Evolutionary conservation across 75 land plant genomes (phyloP).

Genomic region (Cunninghamia lanceolata): DNA sequence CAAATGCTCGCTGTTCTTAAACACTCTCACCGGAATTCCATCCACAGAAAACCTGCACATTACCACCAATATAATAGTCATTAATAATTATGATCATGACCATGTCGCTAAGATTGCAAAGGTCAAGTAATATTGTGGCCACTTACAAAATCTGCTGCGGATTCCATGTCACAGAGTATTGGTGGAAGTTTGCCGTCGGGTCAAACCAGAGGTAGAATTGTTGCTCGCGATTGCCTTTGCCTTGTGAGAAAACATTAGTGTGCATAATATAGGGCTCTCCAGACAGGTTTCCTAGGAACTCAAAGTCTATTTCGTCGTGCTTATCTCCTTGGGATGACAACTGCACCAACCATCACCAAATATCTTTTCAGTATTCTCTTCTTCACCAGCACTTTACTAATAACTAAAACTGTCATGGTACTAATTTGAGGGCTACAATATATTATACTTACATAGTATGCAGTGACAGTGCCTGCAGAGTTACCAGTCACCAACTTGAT

Average conservation of each 20-base stretch:
- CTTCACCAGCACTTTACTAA: not conserved
- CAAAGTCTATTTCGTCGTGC: slow-evolving; percentile 35
- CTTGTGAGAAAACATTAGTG: slow-evolving; percentile 24
- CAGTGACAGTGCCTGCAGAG: slow-evolving; percentile 67
- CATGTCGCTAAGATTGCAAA: not conserved
- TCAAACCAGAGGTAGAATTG: slow-evolving; percentile 4
- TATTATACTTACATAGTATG: slow-evolving; percentile 36
- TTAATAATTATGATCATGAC: not conserved
- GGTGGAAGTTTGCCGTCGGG: not conserved
- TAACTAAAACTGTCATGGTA: no score
- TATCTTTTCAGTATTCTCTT: no score
- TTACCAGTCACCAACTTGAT: slow-evolving; percentile 59
- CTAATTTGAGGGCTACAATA: not conserved
- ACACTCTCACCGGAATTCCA: slow-evolving; percentile 19
- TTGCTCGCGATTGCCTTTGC: slow-evolving; percentile 26
- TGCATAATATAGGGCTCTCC: slow-evolving; percentile 26
- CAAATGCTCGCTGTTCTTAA: slow-evolving; percentile 27
- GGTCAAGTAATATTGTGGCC: not conserved
- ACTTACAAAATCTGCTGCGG: not conserved
- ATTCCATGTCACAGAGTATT: not conserved
- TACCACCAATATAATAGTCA: not conserved
- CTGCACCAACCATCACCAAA: not conserved
- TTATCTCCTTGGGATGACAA: slow-evolving; percentile 13
- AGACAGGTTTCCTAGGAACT: slow-evolving; percentile 22
- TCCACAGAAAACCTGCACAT: slow-evolving; percentile 34